phyloP scores from a whole-genome alignment of 805 yeast species.

The Metschnikowia lachancei region DNA sequence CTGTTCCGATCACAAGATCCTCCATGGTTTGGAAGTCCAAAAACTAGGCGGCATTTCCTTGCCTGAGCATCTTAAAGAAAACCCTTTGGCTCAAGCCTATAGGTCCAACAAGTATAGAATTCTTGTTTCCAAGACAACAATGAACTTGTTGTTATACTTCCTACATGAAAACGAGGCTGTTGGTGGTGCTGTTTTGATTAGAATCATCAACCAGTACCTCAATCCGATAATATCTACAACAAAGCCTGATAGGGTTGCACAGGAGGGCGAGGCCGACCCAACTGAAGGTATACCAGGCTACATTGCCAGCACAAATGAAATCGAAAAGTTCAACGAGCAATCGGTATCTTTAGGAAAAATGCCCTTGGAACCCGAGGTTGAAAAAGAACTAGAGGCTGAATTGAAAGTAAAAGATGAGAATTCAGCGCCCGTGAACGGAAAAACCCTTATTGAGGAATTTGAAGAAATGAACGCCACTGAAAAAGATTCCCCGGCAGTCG shows the following conservation, averaged over 20 bases:
- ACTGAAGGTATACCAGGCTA: constrained; percentile 53
- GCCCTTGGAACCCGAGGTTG: constrained; percentile 83
- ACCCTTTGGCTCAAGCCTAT: constrained; percentile 75
- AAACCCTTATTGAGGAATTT: constrained; percentile 63
- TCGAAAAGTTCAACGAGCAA: constrained; percentile 63
- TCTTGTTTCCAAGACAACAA: constrained; percentile 75
- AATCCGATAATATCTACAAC: constrained; percentile 47
- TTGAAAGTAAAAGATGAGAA: constrained; percentile 72
- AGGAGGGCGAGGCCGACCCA: constrained; percentile 48
- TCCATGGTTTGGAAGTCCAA: constrained; percentile 76
- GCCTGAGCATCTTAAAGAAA: constrained; percentile 78
- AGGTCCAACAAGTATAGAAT: constrained; percentile 70
- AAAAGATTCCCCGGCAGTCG: constrained; percentile 68
- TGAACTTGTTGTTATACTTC: constrained; percentile 80
- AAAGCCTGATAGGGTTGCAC: constrained; percentile 38
- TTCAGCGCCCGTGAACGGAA: constrained; percentile 33
- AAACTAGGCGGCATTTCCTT: constrained; percentile 71
- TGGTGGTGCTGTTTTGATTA: constrained; percentile 85
- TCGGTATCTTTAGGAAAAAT: constrained; percentile 77
- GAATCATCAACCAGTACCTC: constrained; percentile 82
- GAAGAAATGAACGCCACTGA: constrained; percentile 54
- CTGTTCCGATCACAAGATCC: constrained; percentile 65
- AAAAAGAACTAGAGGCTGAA: constrained; percentile 81
- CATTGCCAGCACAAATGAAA: constrained; percentile 42
- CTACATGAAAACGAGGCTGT: constrained; percentile 87